Base-by-base conservation (phyloP, 352 stramenopile genomes). In the Phytophthora nicotianae region DNA sequence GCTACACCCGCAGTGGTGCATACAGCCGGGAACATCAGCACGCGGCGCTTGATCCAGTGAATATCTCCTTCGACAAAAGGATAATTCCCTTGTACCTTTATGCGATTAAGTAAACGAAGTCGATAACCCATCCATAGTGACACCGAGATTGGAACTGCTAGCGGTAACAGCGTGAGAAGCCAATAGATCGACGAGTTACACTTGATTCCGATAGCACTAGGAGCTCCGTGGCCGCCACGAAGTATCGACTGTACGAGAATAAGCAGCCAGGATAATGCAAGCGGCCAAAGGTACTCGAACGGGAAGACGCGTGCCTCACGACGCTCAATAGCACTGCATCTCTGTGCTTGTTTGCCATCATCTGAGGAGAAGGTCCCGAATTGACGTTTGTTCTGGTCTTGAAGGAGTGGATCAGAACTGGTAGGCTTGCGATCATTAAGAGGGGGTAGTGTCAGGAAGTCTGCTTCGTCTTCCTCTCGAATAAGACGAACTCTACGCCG, bases 1-100 rank as follows among this genome's bases (percentile, higher is more conserved):
- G 95, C 96, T 17, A 99, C 82, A 10, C 97, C 97, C 0, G 96
- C 96, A 21, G 96, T 73, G 24, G 93, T 86, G 54, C 94, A 98
- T 40, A 98, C 79, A 2, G 79, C 26, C 2, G 96, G 97, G 77
- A 98, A 98, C 7, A 90, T 54, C 20, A 98, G 62, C 0, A 96
- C 97, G 13, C 88, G 83, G 8, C 65, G 66, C 26, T 69, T 70
- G 47, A 96, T 92, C 96, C 96, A 99, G 71, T 97, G 79, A 14
- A 98, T 96, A 66, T 99, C 96, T 23, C 95, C 96, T 19, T 97
- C 81, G 0, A 88, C 58, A 48, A 98, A 99, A 0, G 58, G 21
- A 53, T 80, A 88, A 16, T 65, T 59, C 17, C 68, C 75, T 0
- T 84, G 29, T 37, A 90, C 78, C 27, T 81, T 83, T 23, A 88